These are phyloP conservation scores for Esteya vermicola DNA, from an alignment of 2,329 filamentous ascomycete genomes.

Conservation along the genomic window DNA sequence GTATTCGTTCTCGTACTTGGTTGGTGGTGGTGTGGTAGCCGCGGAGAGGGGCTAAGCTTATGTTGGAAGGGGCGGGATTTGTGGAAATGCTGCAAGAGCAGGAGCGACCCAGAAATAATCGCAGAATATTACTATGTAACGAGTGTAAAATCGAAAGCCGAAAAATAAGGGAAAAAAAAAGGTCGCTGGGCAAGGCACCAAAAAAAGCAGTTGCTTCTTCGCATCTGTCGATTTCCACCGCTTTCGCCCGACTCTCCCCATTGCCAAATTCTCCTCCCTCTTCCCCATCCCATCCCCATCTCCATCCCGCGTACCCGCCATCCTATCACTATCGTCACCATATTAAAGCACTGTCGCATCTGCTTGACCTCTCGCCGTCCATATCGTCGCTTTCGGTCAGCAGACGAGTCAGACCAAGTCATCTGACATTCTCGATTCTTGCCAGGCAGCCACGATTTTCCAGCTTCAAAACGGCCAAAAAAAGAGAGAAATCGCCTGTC, in stretches of 20 bases:
- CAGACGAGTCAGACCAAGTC: too few species aligned
- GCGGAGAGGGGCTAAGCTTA: neutral
- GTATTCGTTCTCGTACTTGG: too few species aligned
- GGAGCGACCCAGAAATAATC: constrained; percentile 7
- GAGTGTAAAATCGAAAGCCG: constrained; percentile 1
- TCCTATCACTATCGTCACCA: constrained; percentile 1
- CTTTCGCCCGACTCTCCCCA: constrained; percentile 2
- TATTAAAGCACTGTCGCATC: too few species aligned
- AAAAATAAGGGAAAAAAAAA: constrained; percentile 6
- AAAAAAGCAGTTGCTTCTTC: constrained; percentile 3
- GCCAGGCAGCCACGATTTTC: too few species aligned
- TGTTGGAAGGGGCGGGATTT: constrained; percentile 1
- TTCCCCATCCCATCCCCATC: neutral
- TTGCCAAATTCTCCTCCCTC: neutral
- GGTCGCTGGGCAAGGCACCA: constrained; percentile 9
- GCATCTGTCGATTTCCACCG: constrained; percentile 3
- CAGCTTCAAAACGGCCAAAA: too few species aligned
- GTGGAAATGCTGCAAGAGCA: neutral
- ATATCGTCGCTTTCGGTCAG: neutral
- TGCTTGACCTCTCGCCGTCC: neutral
- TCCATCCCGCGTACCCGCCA: neutral
- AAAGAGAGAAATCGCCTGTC: too few species aligned
- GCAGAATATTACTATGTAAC: constrained; percentile 2
- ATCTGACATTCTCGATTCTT: too few species aligned
- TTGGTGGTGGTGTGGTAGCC: neutral